Conservation (phyloP, 2,329 filamentous ascomycete species). For the Colletotrichum euphorbiae region DNA sequence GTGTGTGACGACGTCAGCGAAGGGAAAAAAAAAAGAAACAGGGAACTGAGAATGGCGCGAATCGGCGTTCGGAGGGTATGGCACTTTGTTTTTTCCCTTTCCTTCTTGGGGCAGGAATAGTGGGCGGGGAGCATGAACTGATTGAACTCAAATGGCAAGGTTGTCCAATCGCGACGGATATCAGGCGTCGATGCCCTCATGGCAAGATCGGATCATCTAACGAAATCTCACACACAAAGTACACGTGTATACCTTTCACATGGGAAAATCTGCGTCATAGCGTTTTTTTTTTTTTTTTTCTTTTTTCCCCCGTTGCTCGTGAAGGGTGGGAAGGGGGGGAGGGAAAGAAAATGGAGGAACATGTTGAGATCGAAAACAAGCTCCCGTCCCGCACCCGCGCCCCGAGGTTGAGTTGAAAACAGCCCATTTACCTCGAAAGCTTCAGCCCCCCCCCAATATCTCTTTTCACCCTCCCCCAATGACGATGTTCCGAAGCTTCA, state of each 20-base stretch:
- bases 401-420: conserved; percentile 15
- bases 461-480: background rate
- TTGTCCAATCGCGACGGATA: conserved; percentile 17
- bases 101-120: background rate
- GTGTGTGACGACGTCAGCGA: no score
- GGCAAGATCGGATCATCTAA: conserved; percentile 22
- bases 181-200: background rate
- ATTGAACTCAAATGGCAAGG: conserved; percentile 4
- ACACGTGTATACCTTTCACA: conserved; percentile 18
- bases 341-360: background rate
- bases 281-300: no score
- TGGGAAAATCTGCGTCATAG: background rate
- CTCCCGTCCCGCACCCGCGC: conserved; percentile 24
- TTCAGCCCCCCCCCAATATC: background rate
- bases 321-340: no score
- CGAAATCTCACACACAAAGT: conserved; percentile 7
- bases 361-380: conserved; percentile 7
- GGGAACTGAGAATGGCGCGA: background rate
- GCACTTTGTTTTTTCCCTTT: background rate
- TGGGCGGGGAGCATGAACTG: background rate
- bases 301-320: no score
- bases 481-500: background rate
- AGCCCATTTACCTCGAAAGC: background rate
- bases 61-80: conserved; percentile 3
- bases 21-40: no score